These are phyloP conservation scores for Boechera stricta DNA, from an alignment of 345 rosid genomes.

Conservation along the genomic window DNA sequence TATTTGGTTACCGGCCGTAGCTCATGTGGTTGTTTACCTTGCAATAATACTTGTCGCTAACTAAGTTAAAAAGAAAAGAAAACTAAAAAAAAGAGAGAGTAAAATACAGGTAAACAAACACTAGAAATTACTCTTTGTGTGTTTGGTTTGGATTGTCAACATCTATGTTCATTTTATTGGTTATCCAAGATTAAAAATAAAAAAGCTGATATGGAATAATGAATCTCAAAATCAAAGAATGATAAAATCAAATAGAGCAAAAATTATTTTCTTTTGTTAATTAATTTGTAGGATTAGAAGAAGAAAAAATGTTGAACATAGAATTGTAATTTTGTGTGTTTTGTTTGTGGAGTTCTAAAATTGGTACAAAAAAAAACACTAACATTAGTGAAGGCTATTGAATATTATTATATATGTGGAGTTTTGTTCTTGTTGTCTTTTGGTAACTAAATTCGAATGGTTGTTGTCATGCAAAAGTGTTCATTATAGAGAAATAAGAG, in stretches of 20 bases:
- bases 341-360: background rate
- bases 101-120: constrained; percentile 23
- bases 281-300: background rate
- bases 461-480: constrained; percentile 42
- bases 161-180: background rate
- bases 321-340: background rate
- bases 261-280: background rate
- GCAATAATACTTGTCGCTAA: constrained; percentile 43
- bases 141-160: background rate
- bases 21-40: constrained; percentile 83
- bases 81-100: background rate
- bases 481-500: constrained; percentile 31
- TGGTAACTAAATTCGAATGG: constrained; percentile 25
- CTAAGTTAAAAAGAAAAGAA: background rate
- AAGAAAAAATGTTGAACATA: background rate
- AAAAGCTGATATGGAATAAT: background rate
- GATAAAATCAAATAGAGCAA: background rate
- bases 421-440: constrained; percentile 18
- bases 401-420: background rate
- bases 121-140: constrained; percentile 11
- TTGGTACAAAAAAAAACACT: background rate
- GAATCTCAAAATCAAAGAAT: too few relatives aligned
- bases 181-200: background rate
- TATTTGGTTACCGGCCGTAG: constrained; percentile 48
- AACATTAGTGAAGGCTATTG: background rate